Evolutionary conservation across 1,284 basidiomycete species (phyloP).

Genomic region (Apiotrichum siamense): DNA sequence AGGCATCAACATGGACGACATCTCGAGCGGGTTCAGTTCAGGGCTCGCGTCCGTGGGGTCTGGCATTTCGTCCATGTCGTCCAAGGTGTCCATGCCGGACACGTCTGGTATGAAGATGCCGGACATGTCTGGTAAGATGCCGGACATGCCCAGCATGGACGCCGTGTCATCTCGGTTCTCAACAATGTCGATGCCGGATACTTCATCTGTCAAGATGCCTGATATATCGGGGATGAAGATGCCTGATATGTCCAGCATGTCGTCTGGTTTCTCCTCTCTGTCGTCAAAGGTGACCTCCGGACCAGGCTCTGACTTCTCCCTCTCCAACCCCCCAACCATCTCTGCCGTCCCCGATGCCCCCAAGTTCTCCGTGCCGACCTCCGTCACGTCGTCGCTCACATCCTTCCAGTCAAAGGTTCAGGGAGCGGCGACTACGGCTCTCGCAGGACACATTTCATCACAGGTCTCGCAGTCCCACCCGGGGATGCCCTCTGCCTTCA

Average conservation of each 20-base stretch:
- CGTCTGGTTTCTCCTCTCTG: background rate
- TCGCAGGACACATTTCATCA: background rate
- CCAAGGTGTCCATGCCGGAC: background rate
- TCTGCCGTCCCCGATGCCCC: background rate
- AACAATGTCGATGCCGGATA: no score
- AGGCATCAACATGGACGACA: background rate
- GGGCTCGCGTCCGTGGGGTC: background rate
- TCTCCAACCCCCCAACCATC: background rate
- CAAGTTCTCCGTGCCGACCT: background rate
- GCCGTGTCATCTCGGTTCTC: no score
- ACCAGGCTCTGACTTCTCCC: background rate
- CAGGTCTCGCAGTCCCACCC: background rate
- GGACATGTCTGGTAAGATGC: background rate
- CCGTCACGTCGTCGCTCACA: background rate
- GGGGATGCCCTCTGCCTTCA: background rate
- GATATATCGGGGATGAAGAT: background rate
- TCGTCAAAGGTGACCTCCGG: background rate
- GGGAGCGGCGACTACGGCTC: background rate
- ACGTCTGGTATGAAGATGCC: background rate
- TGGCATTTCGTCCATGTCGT: background rate
- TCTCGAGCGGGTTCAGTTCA: background rate
- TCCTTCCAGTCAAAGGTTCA: background rate
- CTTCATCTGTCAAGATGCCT: background rate
- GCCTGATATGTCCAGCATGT: background rate
- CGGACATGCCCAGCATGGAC: background rate